Evolutionary conservation across 2,329 filamentous ascomycete genomes (phyloP).

Genomic region (Arthroderma sp.): DNA sequence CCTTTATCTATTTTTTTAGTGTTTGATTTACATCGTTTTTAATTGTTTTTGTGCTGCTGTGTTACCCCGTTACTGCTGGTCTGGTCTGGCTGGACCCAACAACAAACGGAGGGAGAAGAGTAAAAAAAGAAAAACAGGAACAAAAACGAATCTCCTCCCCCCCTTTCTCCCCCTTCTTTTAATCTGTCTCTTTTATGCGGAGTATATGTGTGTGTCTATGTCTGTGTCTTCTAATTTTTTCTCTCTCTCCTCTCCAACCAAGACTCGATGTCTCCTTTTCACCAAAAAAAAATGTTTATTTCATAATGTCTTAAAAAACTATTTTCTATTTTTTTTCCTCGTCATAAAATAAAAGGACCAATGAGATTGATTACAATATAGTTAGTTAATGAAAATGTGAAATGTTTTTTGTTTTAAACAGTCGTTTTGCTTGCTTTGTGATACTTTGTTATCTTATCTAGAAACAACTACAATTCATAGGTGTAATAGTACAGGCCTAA

Average conservation of each 20-base stretch:
- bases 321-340: not conserved
- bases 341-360: not conserved
- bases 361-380: too few relatives aligned
- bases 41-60: not conserved
- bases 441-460: too few relatives aligned
- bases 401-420: too few relatives aligned
- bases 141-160: not conserved
- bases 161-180: not conserved
- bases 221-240: not conserved
- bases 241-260: too few relatives aligned
- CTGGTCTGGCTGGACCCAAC: not conserved
- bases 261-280: not conserved
- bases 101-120: not conserved
- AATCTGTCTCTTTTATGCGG: not conserved
- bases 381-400: too few relatives aligned
- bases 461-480: too few relatives aligned
- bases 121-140: not conserved
- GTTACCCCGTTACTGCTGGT: not conserved
- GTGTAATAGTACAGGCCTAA: too few relatives aligned
- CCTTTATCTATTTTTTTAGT: not conserved
- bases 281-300: not conserved
- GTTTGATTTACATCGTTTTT: constrained; percentile 1
- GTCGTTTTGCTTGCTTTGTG: too few relatives aligned
- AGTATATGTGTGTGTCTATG: not conserved
- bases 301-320: not conserved